Evolutionary conservation across 768 basidiomycete genomes (phyloP), one percentile per base, ranked within the genome.

Genomic region (Mycena alexandri): DNA sequence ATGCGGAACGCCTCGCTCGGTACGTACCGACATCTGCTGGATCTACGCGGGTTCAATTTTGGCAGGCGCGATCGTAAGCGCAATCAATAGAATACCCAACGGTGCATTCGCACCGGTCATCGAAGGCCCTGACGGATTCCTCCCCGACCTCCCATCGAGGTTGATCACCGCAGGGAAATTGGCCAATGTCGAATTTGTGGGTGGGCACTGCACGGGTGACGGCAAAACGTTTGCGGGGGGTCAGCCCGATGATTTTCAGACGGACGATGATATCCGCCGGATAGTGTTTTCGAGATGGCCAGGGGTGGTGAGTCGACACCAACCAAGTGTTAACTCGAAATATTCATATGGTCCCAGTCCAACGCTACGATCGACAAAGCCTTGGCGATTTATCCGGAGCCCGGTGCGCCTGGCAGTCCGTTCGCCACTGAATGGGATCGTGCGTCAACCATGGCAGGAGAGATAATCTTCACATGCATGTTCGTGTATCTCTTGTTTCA

Each of bases 381-480:
- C 29, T 53, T 83, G 51, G 74, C 73, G 14, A 62, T 84, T 19
- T 84, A 84, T 70, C 82, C 82, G 10, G 65, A 74, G 22, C 80
- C 82, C 6, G 75, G 71, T 19, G 64, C 74, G 0, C 44, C 74
- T 12, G 80, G 78, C 41, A 81, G 80, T 68, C 77, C 79, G 5
- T 83, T 82, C 61, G 67, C 75, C 12, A 80, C 80, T 4, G 74
- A 84, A 52, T 84, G 76, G 63, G 82, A 84, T 33, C 77, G 81
- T 21, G 81, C 81, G 6, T 77, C 73, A 53, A 77, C 79, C 2
- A 83, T 84, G 70, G 81, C 79, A 33, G 81, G 81, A 14, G 81
- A 84, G 10, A 78, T 79, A 0, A 73, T 82, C 10, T 83, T 83
- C 65, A 79, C 79, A 12, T 84, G 83, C 81, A 81, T 84, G 83